Base-by-base conservation (phyloP, 352 stramenopile genomes). In the Globisporangium radiosum region DNA sequence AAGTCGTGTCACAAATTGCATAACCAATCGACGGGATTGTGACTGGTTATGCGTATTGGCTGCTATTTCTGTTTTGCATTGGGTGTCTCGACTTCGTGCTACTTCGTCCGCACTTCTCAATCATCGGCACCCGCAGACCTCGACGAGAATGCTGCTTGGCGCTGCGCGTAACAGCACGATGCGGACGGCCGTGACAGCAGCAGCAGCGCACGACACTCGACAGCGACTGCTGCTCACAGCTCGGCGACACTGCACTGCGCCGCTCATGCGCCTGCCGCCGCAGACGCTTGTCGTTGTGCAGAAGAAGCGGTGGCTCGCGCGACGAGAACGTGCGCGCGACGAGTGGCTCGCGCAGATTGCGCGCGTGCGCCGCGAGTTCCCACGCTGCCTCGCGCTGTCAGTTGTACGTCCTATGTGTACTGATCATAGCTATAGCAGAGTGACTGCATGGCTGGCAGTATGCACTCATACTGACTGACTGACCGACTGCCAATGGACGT, bases 351-450 rank as follows among this genome's bases (percentile, higher is more conserved):
- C 38, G 13, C 47, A 36, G 5, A 33, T 33, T 13, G 11, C 36
- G 11, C 44, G 45, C 43, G 33, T 45, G 40, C 50, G 52, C 8
- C 49, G 55, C 1, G 45, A 60, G 6, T 65, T 65, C 45, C 61
- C 56, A 6, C 61, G 50, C 9, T 67, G 61, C 9, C 61, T 67
- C 44, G 61, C 61, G n/a, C 36, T 62, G 4, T 67, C 61, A 6
- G 45, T 50, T 15, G 61, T 67, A 59, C 39, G 50, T 59, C 25
- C 33, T 4, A 4, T 51, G 11, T 43, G 17, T 13, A 19, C 13
- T 4, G 13, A 4, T 19, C 6, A 0, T 0, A n/a, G 19, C 40
- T 6, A n/a, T 42, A 54, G 25, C 48, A 49, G 10, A 6, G 7
- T 47, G 15, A 19, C 25, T 59, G 33, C 44, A 7, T 19, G 14